These are phyloP conservation scores for Bruguiera hainesii DNA, from an alignment of 441 rosid species.

Conservation along the genomic window DNA sequence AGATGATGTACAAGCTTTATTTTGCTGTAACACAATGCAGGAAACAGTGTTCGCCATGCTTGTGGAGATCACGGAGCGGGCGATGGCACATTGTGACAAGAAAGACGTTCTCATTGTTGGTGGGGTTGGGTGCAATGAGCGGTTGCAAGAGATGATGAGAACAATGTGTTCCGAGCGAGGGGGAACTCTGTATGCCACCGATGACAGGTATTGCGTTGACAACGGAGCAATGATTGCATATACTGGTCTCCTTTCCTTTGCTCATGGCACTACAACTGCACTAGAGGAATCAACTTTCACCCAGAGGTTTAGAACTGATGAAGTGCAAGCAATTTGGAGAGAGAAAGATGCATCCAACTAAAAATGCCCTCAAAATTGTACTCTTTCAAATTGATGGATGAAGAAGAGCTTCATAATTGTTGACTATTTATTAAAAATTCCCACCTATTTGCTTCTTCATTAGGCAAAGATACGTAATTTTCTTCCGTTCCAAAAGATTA, in stretches of 20 bases:
- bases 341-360: conserved; percentile 43
- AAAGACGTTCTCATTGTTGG: conserved; percentile 90
- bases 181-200: conserved; percentile 78
- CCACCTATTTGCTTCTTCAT: too few species aligned
- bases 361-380: neutral
- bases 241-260: conserved; percentile 79
- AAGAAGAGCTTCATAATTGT: too few species aligned
- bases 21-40: conserved; percentile 27
- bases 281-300: conserved; percentile 87
- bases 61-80: conserved; percentile 92
- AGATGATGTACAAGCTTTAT: neutral
- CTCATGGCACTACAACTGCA: conserved; percentile 62
- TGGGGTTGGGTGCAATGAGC: conserved; percentile 93
- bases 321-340: conserved; percentile 89
- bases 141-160: conserved; percentile 96
- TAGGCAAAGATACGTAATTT: too few species aligned
- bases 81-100: conserved; percentile 96
- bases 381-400: too few species aligned
- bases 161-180: conserved; percentile 85
- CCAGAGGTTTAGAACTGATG: conserved; percentile 84
- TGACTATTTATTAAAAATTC: too few species aligned
- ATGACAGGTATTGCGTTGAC: conserved; percentile 85
- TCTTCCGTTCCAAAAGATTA: too few species aligned
- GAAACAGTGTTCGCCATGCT: conserved; percentile 93
- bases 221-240: conserved; percentile 98